A percentile compares a stretch with the other conserved stretches of the same genome.
phyloP scores from a whole-genome alignment of 441 rosid species.

The Geranium incanum region DNA sequence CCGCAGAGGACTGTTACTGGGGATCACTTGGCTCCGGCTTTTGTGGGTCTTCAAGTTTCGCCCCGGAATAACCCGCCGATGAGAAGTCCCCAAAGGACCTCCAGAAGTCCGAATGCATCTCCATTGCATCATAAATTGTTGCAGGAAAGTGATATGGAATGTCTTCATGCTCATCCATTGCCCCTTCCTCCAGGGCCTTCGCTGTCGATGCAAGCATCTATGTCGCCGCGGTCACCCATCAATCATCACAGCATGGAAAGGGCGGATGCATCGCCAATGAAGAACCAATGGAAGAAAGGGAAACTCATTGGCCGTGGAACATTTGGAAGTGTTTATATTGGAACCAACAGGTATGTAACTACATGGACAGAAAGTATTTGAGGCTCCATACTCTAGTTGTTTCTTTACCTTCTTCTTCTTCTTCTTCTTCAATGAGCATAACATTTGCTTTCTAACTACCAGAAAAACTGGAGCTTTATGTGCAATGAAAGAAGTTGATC shows the following conservation, averaged over 20 bases:
- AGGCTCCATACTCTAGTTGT: slow-evolving; percentile 3
- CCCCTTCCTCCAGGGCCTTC: slow-evolving; percentile 54
- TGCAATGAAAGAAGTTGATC: slow-evolving; percentile 53
- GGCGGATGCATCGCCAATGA: slow-evolving; percentile 21
- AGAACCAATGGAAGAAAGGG: slow-evolving; percentile 62
- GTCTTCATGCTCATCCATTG: slow-evolving; percentile 47
- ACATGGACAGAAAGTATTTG: neutral
- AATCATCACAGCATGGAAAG: slow-evolving; percentile 25
- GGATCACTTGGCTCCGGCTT: slow-evolving; percentile 20
- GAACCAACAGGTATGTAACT: slow-evolving; percentile 38
- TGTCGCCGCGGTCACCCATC: slow-evolving; percentile 20
- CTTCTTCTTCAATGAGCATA: too few relatives aligned
- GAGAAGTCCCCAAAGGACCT: slow-evolving; percentile 17
- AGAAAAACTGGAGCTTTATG: slow-evolving; percentile 39
- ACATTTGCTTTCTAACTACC: neutral
- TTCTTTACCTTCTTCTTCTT: too few relatives aligned
- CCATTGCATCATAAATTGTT: slow-evolving; percentile 17
- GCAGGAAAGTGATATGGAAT: slow-evolving; percentile 24
- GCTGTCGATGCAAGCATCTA: slow-evolving; percentile 18
- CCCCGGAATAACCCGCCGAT: neutral
- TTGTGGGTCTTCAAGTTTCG: slow-evolving; percentile 15
- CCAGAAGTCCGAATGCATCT: slow-evolving; percentile 20
- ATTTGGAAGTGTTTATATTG: slow-evolving; percentile 61
- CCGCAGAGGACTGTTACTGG: slow-evolving; percentile 29
- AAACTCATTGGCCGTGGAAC: slow-evolving; percentile 71